These are phyloP conservation scores for Psilocybe subaeruginosa DNA, from an alignment of 768 basidiomycete species.

Conservation along the genomic window DNA sequence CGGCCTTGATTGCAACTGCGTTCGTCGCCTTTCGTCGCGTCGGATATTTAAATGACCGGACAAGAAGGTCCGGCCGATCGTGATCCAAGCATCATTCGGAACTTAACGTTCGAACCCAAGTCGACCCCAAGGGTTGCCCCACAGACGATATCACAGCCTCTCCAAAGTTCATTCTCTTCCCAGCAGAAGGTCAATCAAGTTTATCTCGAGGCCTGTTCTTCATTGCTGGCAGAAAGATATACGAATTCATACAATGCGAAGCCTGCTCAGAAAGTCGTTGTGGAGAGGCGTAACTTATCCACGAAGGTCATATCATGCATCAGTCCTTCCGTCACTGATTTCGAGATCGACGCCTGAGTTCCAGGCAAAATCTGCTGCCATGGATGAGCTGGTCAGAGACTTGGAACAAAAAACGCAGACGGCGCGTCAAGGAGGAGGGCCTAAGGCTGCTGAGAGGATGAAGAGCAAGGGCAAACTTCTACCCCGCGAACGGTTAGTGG, in stretches of 20 bases:
- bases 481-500: constrained; percentile 76
- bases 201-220: not conserved
- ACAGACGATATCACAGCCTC: not conserved
- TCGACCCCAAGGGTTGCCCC: not conserved
- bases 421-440: constrained; percentile 73
- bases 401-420: constrained; percentile 60
- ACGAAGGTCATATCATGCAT: constrained; percentile 60
- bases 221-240: not conserved
- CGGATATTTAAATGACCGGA: constrained; percentile 1
- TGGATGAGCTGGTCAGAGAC: constrained; percentile 71
- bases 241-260: constrained; percentile 16
- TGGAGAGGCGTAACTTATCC: constrained; percentile 14
- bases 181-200: not conserved
- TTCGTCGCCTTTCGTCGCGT: not conserved
- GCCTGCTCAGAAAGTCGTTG: constrained; percentile 20
- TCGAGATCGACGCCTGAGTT: constrained; percentile 77
- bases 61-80: constrained; percentile 38
- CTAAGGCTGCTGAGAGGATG: constrained; percentile 77
- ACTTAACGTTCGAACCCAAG: not conserved
- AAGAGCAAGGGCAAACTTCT: constrained; percentile 77
- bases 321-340: constrained; percentile 72
- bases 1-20: not conserved
- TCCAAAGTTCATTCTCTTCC: not conserved
- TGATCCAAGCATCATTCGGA: constrained; percentile 28
- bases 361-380: constrained; percentile 60